Evolutionary conservation across 2,329 filamentous ascomycete genomes (phyloP).

Genomic region (Ambrosiella xylebori): DNA sequence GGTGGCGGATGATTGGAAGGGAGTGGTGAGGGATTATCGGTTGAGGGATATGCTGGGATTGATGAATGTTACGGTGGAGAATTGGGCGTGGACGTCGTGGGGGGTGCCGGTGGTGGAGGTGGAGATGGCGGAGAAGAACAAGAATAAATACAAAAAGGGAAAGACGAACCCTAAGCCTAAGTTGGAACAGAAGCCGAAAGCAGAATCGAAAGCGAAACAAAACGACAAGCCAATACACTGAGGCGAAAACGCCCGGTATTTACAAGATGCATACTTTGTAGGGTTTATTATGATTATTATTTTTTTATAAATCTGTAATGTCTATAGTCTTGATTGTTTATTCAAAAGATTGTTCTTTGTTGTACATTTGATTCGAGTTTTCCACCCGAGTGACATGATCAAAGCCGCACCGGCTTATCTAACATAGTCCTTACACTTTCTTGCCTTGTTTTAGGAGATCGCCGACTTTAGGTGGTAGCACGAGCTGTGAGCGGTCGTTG

Average conservation of each 20-base stretch:
- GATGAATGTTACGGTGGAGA: slow-evolving; percentile 21
- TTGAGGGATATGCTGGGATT: slow-evolving; percentile 43
- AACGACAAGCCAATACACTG: no score
- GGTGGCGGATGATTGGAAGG: slow-evolving; percentile 46
- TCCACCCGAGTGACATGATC: no score
- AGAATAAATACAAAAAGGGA: no score
- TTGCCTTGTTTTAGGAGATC: slow-evolving; percentile 49
- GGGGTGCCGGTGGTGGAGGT: neutral
- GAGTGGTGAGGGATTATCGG: slow-evolving; percentile 43
- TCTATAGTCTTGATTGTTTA: neutral
- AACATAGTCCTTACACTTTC: slow-evolving; percentile 27
- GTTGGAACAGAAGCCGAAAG: no score
- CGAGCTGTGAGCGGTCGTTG: slow-evolving; percentile 70
- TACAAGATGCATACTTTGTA: neutral
- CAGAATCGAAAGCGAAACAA: no score
- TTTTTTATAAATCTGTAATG: no score
- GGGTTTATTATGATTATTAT: no score
- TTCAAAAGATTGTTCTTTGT: neutral
- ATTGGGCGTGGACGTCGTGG: slow-evolving; percentile 8
- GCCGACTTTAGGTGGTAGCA: slow-evolving; percentile 82
- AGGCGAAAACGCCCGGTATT: neutral
- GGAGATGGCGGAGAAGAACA: neutral
- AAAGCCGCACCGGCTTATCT: no score
- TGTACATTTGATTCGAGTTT: no score
- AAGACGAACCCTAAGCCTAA: no score